Percentiles rank a stretch among this genome's conserved stretches.
Evolutionary conservation across 192 early-diverging fungal genomes (phyloP).

Genomic region (Coemansia sp.): DNA sequence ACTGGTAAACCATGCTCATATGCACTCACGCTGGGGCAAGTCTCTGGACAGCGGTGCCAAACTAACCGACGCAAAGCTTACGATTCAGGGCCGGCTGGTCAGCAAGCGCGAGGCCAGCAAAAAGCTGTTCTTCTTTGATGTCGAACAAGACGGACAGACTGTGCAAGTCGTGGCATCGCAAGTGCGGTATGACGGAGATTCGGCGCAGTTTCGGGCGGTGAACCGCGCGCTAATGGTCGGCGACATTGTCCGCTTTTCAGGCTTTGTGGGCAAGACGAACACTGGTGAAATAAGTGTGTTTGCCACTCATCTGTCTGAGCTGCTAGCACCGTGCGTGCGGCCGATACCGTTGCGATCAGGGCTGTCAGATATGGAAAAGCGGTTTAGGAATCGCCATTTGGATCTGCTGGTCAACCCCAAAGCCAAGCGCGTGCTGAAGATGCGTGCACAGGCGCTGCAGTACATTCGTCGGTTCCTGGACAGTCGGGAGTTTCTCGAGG

Average conservation of each 20-base stretch:
- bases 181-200: slow-evolving; percentile 21
- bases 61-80: slow-evolving; percentile 31
- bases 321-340: slow-evolving; percentile 71
- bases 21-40: slow-evolving; percentile 30
- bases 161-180: slow-evolving; percentile 70
- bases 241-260: slow-evolving; percentile 65
- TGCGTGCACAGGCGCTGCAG: slow-evolving; percentile 61
- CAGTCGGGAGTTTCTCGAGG: slow-evolving; percentile 69
- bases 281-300: slow-evolving; percentile 70
- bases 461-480: slow-evolving; percentile 68
- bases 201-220: slow-evolving; percentile 40
- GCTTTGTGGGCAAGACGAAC: slow-evolving; percentile 68
- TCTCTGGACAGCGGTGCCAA: slow-evolving; percentile 29
- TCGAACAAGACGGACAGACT: slow-evolving; percentile 59
- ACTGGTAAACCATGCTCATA: slow-evolving; percentile 9
- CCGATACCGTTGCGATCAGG: slow-evolving; percentile 63
- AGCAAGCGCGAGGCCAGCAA: slow-evolving; percentile 69
- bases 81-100: slow-evolving; percentile 62
- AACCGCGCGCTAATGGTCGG: slow-evolving; percentile 59
- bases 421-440: slow-evolving; percentile 52
- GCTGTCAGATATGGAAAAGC: slow-evolving; percentile 64
- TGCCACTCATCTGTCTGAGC: slow-evolving; percentile 50
- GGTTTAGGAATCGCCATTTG: slow-evolving; percentile 70
- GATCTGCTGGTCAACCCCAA: slow-evolving; percentile 73
- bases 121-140: slow-evolving; percentile 72